A percentile compares a stretch with the other conserved stretches of the same genome.
These are phyloP conservation scores for Petrea volubilis DNA, from an alignment of 257 asterid genomes.

Conservation along the genomic window DNA sequence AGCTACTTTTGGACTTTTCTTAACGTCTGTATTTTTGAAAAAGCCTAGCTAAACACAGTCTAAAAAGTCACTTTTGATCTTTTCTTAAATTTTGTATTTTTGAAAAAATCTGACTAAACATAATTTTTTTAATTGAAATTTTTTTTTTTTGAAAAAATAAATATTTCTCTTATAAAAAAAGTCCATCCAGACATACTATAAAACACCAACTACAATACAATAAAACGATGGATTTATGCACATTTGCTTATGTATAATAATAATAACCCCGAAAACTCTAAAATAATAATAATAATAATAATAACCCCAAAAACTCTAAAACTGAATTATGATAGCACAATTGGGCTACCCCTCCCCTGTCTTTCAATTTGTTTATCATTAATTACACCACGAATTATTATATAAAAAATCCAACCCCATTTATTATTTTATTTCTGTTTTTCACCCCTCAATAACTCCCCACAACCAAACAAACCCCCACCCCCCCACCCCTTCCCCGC, in stretches of 20 bases:
- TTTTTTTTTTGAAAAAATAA: too few relatives aligned
- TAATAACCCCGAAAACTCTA: too few relatives aligned
- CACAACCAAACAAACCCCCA: constrained; percentile 33
- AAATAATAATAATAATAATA: neutral
- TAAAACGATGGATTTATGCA: neutral
- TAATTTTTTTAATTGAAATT: neutral
- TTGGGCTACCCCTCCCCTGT: neutral
- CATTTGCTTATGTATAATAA: neutral
- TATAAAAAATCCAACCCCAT: neutral
- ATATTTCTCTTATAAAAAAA: too few relatives aligned
- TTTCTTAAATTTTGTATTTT: too few relatives aligned
- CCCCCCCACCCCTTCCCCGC: constrained; percentile 12
- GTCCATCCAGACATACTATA: neutral
- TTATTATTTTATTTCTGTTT: constrained; percentile 7
- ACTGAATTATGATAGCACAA: constrained; percentile 15
- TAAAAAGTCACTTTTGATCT: too few relatives aligned
- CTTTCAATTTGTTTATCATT: neutral
- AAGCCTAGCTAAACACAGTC: too few relatives aligned
- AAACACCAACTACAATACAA: neutral
- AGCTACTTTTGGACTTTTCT: too few relatives aligned
- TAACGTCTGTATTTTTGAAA: too few relatives aligned
- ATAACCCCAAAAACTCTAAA: neutral
- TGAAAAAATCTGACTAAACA: too few relatives aligned
- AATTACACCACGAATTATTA: neutral
- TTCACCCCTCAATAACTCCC: neutral